A percentile compares a stretch with the other conserved stretches of the same genome.
phyloP scores from a whole-genome alignment of 305 asterid genomes.

The Fraxinus albicans region DNA sequence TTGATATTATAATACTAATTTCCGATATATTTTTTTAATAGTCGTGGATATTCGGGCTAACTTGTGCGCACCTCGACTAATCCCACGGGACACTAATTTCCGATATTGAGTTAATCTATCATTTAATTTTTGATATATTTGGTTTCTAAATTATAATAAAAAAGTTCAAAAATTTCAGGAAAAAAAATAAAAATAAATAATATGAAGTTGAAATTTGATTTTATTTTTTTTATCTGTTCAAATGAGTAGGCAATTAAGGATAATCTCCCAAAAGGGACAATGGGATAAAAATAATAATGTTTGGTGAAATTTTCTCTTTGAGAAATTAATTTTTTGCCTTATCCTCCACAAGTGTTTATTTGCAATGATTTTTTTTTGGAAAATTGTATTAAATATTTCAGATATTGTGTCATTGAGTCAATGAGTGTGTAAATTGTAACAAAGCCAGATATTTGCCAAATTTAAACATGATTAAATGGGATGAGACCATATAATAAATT shows the following conservation, averaged over 20 bases:
- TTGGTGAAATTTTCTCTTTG: not conserved
- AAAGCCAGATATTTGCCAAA: not conserved
- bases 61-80: too few species aligned
- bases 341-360: not conserved
- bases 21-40: too few species aligned
- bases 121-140: not conserved
- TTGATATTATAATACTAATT: too few species aligned
- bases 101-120: not conserved
- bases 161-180: too few species aligned
- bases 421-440: not conserved
- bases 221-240: too few species aligned
- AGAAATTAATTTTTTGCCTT: not conserved
- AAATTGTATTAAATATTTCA: not conserved
- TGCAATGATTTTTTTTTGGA: not conserved
- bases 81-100: too few species aligned
- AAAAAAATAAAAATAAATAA: too few species aligned
- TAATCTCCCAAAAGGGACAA: not conserved
- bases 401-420: not conserved
- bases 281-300: not conserved
- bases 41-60: too few species aligned
- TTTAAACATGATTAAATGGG: not conserved
- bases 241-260: not conserved
- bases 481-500: not conserved
- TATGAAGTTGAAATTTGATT: too few species aligned
- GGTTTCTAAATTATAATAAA: too few species aligned